These are phyloP conservation scores for Tilletia setariae DNA, from an alignment of 1,284 basidiomycete species.

Conservation along the genomic window DNA sequence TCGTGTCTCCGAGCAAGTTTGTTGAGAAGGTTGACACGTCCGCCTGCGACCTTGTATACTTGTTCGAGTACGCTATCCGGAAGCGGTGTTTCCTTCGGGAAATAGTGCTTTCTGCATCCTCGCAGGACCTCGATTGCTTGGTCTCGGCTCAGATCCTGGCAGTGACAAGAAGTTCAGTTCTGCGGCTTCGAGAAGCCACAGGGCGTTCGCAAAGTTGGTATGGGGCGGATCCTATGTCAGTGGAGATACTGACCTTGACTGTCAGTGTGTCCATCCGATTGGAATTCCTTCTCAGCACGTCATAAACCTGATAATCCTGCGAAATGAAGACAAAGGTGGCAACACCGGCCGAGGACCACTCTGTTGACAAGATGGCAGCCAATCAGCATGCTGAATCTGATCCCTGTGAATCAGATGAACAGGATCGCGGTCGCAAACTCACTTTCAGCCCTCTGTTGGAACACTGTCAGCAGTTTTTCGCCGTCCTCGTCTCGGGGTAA, in stretches of 20 bases:
- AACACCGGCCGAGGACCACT: slow-evolving; percentile 45
- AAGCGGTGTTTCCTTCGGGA: slow-evolving; percentile 32
- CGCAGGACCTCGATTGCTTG: slow-evolving; percentile 42
- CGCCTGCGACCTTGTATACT: slow-evolving; percentile 45
- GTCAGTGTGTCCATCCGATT: slow-evolving; percentile 50
- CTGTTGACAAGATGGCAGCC: slow-evolving; percentile 19
- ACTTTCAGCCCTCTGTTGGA: slow-evolving; percentile 48
- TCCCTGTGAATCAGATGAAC: no score
- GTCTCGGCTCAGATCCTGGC: slow-evolving; percentile 31
- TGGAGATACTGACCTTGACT: slow-evolving; percentile 22
- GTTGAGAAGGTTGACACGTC: slow-evolving; percentile 42
- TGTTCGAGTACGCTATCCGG: slow-evolving; percentile 30
- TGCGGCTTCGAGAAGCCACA: neutral
- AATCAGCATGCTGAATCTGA: neutral
- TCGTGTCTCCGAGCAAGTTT: slow-evolving; percentile 38
- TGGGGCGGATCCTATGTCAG: no score
- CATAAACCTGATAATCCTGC: slow-evolving; percentile 47
- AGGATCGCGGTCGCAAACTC: neutral
- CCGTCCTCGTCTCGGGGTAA: slow-evolving; percentile 45
- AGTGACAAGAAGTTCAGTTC: neutral
- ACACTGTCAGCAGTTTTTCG: slow-evolving; percentile 38
- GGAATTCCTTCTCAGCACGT: slow-evolving; percentile 39
- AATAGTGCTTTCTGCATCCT: slow-evolving; percentile 44
- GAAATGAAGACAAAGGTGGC: slow-evolving; percentile 45
- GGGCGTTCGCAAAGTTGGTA: neutral